Evolutionary conservation across 257 asterid species (phyloP).

Genomic region (Solanum bulbocastanum): DNA sequence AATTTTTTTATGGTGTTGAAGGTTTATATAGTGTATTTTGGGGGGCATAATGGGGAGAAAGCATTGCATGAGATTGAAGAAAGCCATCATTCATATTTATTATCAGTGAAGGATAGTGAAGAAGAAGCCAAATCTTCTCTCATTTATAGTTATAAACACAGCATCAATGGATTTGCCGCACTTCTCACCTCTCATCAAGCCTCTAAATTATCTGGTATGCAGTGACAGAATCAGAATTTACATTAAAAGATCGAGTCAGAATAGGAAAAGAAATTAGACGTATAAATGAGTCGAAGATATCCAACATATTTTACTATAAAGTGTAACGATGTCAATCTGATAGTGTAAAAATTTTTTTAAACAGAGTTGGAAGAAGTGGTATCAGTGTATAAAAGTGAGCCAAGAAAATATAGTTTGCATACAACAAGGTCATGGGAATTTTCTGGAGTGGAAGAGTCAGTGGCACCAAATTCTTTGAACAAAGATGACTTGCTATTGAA

Average conservation of each 20-base stretch:
- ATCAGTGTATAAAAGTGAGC: constrained; percentile 53
- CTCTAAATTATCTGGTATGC: constrained; percentile 38
- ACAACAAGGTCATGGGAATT: constrained; percentile 97
- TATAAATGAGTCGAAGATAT: not conserved
- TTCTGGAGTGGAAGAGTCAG: constrained; percentile 38
- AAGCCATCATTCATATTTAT: constrained; percentile 51
- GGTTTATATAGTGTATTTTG: constrained; percentile 79
- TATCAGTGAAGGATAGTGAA: constrained; percentile 49
- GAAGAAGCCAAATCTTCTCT: constrained; percentile 76
- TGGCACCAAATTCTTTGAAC: not conserved
- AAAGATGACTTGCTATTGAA: constrained; percentile 42
- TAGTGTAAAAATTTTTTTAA: not conserved
- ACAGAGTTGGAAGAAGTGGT: constrained; percentile 68
- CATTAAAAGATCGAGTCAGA: not conserved
- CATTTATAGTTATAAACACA: constrained; percentile 73
- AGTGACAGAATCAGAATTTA: not conserved
- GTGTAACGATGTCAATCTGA: not conserved
- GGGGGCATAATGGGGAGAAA: constrained; percentile 52
- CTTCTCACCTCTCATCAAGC: constrained; percentile 62
- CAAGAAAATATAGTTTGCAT: constrained; percentile 49
- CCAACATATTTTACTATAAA: not conserved
- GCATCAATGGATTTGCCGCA: constrained; percentile 92
- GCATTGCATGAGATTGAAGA: constrained; percentile 51
- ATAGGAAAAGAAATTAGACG: too few relatives aligned
- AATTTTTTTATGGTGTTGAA: not conserved